Percentiles rank a stretch among this genome's conserved stretches.
Conservation (phyloP, 2,329 filamentous ascomycete species). For the Colletotrichum coccodes region DNA sequence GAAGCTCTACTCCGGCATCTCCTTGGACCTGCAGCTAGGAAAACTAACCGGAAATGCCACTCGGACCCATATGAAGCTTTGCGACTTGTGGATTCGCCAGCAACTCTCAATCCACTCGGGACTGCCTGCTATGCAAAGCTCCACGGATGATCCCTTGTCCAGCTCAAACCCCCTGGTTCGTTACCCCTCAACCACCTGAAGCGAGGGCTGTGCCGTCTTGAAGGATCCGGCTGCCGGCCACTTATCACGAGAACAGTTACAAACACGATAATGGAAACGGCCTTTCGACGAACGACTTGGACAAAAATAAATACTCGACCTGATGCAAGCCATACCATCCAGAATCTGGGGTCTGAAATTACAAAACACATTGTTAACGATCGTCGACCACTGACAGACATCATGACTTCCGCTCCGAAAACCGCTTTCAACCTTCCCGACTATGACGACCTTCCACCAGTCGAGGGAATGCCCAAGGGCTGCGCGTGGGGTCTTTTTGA, state of each 20-base stretch:
- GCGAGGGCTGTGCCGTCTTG: not conserved
- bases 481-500: conserved; percentile 65
- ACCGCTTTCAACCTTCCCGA: conserved; percentile 46
- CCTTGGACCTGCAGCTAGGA: not conserved
- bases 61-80: not conserved
- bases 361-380: too few relatives aligned
- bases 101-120: not conserved
- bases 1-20: not conserved
- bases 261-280: too few relatives aligned
- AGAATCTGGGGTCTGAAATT: too few relatives aligned
- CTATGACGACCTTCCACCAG: conserved; percentile 53
- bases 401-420: not conserved
- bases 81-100: not conserved
- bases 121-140: not conserved
- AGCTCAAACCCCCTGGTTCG: not conserved
- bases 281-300: too few relatives aligned
- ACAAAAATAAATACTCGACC: too few relatives aligned
- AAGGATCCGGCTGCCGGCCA: too few relatives aligned
- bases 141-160: not conserved
- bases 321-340: too few relatives aligned
- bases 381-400: not conserved
- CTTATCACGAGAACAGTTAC: too few relatives aligned
- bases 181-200: not conserved
- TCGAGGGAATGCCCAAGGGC: conserved; percentile 56
- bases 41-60: not conserved